These are phyloP conservation scores for Beauveria australis DNA, from an alignment of 2,329 filamentous ascomycete species.

Conservation along the genomic window DNA sequence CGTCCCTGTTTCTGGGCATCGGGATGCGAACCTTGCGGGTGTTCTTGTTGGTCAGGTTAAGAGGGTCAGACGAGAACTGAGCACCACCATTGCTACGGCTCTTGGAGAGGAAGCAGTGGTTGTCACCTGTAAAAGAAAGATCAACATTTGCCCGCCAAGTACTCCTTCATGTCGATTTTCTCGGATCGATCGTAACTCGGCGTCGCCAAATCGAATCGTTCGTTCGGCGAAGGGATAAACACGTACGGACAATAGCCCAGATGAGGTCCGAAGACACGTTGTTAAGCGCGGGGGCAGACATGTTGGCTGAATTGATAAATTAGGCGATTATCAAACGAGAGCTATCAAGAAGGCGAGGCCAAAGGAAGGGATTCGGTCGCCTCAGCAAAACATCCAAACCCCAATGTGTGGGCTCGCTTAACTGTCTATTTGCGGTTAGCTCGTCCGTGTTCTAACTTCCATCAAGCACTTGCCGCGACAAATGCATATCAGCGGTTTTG, in stretches of 20 bases:
- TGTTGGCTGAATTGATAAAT: conserved; percentile 36
- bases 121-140: conserved; percentile 51
- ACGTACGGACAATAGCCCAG: conserved; percentile 91
- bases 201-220: background rate
- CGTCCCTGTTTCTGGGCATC: background rate
- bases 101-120: conserved; percentile 91
- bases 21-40: conserved; percentile 65
- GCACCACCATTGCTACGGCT: conserved; percentile 69
- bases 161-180: background rate
- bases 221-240: background rate
- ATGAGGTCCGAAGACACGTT: conserved; percentile 85
- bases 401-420: conserved; percentile 36
- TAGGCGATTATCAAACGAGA: conserved; percentile 3
- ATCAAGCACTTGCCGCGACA: background rate
- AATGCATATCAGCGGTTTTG: background rate
- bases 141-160: background rate
- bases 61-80: conserved; percentile 87
- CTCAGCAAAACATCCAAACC: conserved; percentile 6
- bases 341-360: conserved; percentile 1
- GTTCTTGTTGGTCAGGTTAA: conserved; percentile 90
- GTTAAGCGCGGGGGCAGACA: conserved; percentile 48
- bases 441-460: background rate
- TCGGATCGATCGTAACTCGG: background rate
- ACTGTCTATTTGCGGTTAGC: conserved; percentile 23
- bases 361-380: background rate